Evolutionary conservation across 1,284 basidiomycete genomes (phyloP), one percentile per base, ranked within the genome.

Genomic region (Microbotryum violaceum): DNA sequence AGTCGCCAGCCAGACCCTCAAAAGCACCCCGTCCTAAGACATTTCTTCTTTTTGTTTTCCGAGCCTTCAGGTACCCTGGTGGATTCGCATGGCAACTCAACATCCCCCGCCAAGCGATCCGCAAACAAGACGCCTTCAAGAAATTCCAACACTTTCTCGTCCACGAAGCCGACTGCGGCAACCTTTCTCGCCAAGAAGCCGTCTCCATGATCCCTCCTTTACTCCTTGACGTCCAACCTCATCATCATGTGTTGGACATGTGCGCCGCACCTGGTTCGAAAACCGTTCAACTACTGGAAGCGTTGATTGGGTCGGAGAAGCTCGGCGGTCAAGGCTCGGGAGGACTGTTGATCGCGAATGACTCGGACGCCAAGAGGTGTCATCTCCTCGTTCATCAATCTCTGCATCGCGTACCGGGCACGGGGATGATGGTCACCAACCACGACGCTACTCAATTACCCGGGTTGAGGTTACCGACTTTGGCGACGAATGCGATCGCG

Each of bases 231-330:
- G 91, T 98, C n/a, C 81, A 91, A 72, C 89, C 92, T 0, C 86
- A 93, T 74, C 92, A 97, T 73, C 79, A 79, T 66, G 89, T 91
- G 46, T 84, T 98, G 70, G 94, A 99, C 77, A 91, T 97, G 88
- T 99, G 94, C 74, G 96, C 96, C n/a, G 94, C 96, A 2, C 96
- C 96, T 1, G 96, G 96, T 18, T 96, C 91, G 37, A 98, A 99
- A 84, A 93, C 91, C 7, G 89, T 89, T 6, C 92, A 96, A 78
- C 79, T 96, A 18, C 82, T 96, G 47, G 91, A 96, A 79, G 87
- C 89, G 2, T 79, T 96, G 4, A 42, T 42, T 6, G 37, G 37
- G 12, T 42, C 37, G 3, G 37, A 42, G 91, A 94, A 72, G 80
- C 84, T 2, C 77, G 83, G 44, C 16, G 18, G 7, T 9, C 42